Evolutionary conservation across 768 basidiomycete genomes (phyloP), one percentile per base, ranked within the genome.

Genomic region (Phlegmacium glaucopus): DNA sequence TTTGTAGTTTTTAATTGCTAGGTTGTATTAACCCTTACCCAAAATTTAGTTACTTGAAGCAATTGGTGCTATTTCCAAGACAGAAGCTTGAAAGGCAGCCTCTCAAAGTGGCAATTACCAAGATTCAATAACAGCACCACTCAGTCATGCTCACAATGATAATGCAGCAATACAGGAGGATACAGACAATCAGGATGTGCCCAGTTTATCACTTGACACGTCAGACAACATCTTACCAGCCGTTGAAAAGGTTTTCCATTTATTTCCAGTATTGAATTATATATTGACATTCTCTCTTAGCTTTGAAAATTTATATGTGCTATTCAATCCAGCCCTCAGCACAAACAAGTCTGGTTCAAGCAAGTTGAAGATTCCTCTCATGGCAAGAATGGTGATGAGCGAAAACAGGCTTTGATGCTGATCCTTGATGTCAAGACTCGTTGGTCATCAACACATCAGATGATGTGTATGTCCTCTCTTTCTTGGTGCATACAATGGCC

Each of bases 401-500:
- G 11, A 6, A 37, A 37, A 6, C 35, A n/a, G 0, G 44, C 38
- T 3, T 39, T 61, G 3, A 65, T 66, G 61, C 55, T 65, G 9
- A 66, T 65, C 22, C 51, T 65, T 0, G 62, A 66, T 51, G 65
- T 66, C 8, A 46, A 40, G 12, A 67, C 65, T 11, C 45, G 56
- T 3, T 67, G 65, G 65, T 58, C 60, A n/a, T 67, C 62, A 11
- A 63, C 62, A 6, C 60, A 64, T 35, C 57, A 62, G 35, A 66
- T 66, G 65, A 50, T 66, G 1, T 39, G 54, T 67, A 29, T 38
- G 61, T 48, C n/a, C 8, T 25, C 37, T 7, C 36, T 43, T 12
- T 16, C 16, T 29, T 47, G 28, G 3, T 47, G 9, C 45, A 35
- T 22, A 12, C 29, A 32, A 34, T 36, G 9, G 18, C 35, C 34